Evolutionary conservation across 2,329 filamentous ascomycete genomes (phyloP), one percentile per base, ranked within the genome.

Genomic region (Coleophoma eucalyptorum): DNA sequence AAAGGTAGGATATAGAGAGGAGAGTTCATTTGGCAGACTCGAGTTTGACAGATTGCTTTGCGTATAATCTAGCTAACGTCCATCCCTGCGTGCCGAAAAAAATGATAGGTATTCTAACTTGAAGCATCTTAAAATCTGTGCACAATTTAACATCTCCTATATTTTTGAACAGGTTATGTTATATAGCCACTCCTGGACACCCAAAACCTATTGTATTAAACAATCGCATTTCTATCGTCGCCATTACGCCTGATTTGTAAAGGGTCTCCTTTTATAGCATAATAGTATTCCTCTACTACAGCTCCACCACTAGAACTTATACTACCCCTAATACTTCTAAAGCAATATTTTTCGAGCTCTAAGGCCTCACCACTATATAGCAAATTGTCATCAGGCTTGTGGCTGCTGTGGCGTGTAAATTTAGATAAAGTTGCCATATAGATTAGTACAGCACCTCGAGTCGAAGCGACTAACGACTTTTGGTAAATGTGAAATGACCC

Each of bases 401-500:
- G 44, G 49, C 49, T 19, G 48, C 26, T 47, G 26, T 51, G 26
- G 49, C 49, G 44, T 43, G 38, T 35, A 47, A 18, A 47, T 42
- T 50, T 16, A 50, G 44, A n/a, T 4, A 50, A 19, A 35, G 44
- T 50, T 42, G 35, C 49, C 35, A 50, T 26, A 18, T 19, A 44
- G 49, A 41, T 47, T 19, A 31, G 44, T 50, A 53, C 50, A n/a
- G n/a, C n/a, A n/a, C n/a, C 35, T 52, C 21, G 44, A 54, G 48
- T 50, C 48, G 21, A 49, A 49, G 26, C 3, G 5, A 49, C 48
- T 33, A 49, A 37, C 33, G 38, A 37, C 19, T 31, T 49, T 44
- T 44, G 20, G 48, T 8, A 16, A 44, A 44, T 15, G 3, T 21
- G 19, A 34, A 50, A 50, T 18, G 32, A 33, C 43, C 37, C 20